Conservation (phyloP, 371 early-diverging fungal species). For the Capillidium rhysosporum region DNA sequence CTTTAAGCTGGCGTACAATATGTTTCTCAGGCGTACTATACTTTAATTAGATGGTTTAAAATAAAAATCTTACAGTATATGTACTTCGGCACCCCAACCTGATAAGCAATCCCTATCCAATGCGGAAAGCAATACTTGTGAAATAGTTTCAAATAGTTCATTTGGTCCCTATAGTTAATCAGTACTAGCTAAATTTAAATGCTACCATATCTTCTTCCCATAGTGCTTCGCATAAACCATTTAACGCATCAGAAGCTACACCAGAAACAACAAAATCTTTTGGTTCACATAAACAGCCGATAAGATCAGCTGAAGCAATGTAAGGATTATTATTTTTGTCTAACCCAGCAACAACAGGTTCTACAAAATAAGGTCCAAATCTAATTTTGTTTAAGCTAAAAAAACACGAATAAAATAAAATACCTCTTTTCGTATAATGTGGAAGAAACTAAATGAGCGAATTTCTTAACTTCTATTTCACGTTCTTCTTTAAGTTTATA, state of each 20-base stretch:
- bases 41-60: background rate
- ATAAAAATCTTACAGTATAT: conserved; percentile 50
- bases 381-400: too few relatives aligned
- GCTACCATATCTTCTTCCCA: conserved; percentile 89
- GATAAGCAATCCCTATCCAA: conserved; percentile 95
- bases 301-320: conserved; percentile 91
- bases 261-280: conserved; percentile 95
- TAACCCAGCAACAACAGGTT: conserved; percentile 93
- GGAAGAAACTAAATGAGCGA: conserved; percentile 92
- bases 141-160: conserved; percentile 93
- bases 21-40: conserved; percentile 61
- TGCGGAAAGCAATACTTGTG: conserved; percentile 93
- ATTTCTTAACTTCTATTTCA: conserved; percentile 88
- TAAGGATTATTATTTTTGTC: conserved; percentile 81
- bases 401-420: background rate
- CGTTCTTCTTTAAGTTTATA: conserved; percentile 94
- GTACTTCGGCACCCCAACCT: conserved; percentile 98
- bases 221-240: conserved; percentile 96
- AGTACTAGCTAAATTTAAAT: background rate
- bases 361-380: conserved; percentile 92
- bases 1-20: conserved; percentile 68
- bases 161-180: conserved; percentile 56
- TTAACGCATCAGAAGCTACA: conserved; percentile 76
- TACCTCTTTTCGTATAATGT: conserved; percentile 92
- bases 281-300: conserved; percentile 93